Conservation (phyloP, 495 filamentous ascomycete genomes). For the Polyplosphaeria fusca region DNA sequence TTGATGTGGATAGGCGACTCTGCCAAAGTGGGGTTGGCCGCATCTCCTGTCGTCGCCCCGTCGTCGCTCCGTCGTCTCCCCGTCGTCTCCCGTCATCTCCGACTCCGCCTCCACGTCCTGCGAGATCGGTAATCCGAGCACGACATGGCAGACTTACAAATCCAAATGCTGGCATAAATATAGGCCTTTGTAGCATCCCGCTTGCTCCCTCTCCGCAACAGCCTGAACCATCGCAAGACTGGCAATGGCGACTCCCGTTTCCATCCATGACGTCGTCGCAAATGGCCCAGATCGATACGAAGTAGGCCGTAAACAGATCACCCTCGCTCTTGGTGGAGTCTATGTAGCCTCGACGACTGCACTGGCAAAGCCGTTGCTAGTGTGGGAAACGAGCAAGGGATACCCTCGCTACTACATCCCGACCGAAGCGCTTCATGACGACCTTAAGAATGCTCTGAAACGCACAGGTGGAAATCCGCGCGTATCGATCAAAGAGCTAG, state of each 20-base stretch:
- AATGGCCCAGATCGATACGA: background rate
- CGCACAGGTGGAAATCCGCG: background rate
- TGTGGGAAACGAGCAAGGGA: conserved; percentile 10
- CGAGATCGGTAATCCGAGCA: no score
- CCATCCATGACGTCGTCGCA: background rate
- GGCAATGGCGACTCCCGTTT: no score
- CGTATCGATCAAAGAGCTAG: background rate
- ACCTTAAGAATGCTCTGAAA: background rate
- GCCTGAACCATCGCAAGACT: no score
- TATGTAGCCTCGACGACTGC: conserved; percentile 16
- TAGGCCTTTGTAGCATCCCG: no score
- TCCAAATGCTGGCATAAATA: no score
- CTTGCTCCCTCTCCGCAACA: no score
- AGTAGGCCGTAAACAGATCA: conserved; percentile 4
- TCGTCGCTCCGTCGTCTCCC: no score
- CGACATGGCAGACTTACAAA: no score
- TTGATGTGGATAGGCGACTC: background rate
- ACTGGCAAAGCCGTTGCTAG: conserved; percentile 7
- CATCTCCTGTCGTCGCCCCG: no score
- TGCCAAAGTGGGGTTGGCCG: no score
- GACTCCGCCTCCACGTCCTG: no score
- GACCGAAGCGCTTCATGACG: conserved; percentile 6
- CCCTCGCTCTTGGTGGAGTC: conserved; percentile 10
- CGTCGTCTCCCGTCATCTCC: no score
- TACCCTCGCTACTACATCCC: conserved; percentile 19